Evolutionary conservation across 78 protist genomes (phyloP).

Genomic region (Anaeramoeba flamelloides): DNA sequence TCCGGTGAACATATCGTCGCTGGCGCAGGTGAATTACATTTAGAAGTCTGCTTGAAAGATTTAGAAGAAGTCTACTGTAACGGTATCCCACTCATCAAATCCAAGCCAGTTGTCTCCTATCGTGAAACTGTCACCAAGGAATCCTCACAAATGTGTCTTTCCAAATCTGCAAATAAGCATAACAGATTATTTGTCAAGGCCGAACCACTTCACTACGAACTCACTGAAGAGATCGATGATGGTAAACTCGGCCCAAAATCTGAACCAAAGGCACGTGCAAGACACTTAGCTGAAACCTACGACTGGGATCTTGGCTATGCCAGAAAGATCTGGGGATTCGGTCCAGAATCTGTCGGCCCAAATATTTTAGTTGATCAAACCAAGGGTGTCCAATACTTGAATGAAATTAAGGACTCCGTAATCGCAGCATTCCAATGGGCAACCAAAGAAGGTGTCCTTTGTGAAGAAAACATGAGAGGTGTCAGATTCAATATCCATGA

Average conservation of each 20-base stretch:
- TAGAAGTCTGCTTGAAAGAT: slow-evolving; percentile 94
- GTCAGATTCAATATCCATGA: slow-evolving; percentile 69
- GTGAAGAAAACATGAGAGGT: slow-evolving; percentile 93
- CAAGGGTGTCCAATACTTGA: slow-evolving; percentile 65
- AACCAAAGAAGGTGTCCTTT: slow-evolving; percentile 80
- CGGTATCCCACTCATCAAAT: slow-evolving; percentile 59
- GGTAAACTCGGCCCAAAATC: slow-evolving; percentile 31
- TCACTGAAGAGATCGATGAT: slow-evolving; percentile 67
- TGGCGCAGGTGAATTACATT: slow-evolving; percentile 97
- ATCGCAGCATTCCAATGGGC: slow-evolving; percentile 90
- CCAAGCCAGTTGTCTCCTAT: slow-evolving; percentile 96
- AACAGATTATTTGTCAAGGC: slow-evolving; percentile 88
- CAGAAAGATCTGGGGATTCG: slow-evolving; percentile 90
- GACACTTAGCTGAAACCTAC: slow-evolving; percentile 51
- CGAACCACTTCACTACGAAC: slow-evolving; percentile 69
- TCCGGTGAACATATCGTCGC: slow-evolving; percentile 98
- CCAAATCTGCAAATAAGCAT: slow-evolving; percentile 99
- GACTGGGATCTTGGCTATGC: slow-evolving; percentile 69
- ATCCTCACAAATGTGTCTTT: slow-evolving; percentile 41
- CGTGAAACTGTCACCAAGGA: slow-evolving; percentile 70
- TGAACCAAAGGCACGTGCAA: not conserved
- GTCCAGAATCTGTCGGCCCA: slow-evolving; percentile 87
- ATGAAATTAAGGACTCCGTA: slow-evolving; percentile 87
- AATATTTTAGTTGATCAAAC: slow-evolving; percentile 75
- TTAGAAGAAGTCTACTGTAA: slow-evolving; percentile 67